Base-by-base conservation (phyloP, 1,139 yeast genomes). In the Yamadazyma diddensiae region DNA sequence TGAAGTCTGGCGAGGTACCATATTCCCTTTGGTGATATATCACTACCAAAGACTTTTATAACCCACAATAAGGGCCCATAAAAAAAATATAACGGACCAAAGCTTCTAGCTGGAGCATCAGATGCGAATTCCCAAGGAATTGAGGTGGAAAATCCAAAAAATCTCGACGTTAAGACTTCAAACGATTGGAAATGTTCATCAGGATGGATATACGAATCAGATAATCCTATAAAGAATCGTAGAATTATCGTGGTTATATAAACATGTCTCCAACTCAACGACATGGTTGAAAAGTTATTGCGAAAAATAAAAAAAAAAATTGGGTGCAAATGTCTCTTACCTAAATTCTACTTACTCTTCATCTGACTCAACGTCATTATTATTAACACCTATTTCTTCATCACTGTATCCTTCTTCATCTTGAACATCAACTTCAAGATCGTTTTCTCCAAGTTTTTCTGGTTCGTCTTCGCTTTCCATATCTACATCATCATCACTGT, bases 171-270 rank as follows among this genome's bases (percentile, higher is more conserved):
- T 13, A 92, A 52, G 0, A 85, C 80, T 52, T 88, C 95, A 21
- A 94, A 72, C 15, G 82, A 77, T 55, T 94, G 99, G 54, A 87
- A 86, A 55, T 90, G 96, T 59, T 94, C 99, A 64, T 94, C 99
- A 0, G 98, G 98, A 47, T 94, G 99, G 30, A 94, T 80, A 53
- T 94, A 94, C 1, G 97, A 86, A 26, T 83, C 73, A 30, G 83
- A 77, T 2, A 84, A 54, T 0, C 86, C 79, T 29, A 87, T 63
- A 19, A 74, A 59, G 24, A 83, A 60, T 33, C 88, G 57, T 15
- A 77, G 53, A 0, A 67, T 62, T 15, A 77, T 67, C 22, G 73
- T 57, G 14, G 58, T 29, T 22, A 68, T 46, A 49, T 71, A 74
- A 2, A 68, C 53, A 15, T 49, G 47, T 41, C 79, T 56, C 85